Percentiles rank a stretch among this genome's conserved stretches.
Conservation (phyloP, 768 basidiomycete genomes). For the Erythrobasidium yunnanense region DNA sequence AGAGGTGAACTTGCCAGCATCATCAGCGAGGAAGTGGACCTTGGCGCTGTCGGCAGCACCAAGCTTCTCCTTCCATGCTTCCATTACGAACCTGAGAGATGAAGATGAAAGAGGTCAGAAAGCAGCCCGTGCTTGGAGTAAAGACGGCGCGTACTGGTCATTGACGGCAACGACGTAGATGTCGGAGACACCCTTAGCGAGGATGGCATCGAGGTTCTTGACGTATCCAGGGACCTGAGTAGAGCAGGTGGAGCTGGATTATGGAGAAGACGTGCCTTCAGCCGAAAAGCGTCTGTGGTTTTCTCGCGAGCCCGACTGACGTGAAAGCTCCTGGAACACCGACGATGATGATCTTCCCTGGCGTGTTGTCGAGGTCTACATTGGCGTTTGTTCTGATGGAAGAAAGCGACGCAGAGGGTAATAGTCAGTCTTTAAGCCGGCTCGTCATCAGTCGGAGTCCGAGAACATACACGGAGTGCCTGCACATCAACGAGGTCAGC, state of each 20-base stretch:
- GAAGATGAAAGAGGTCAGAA: neutral
- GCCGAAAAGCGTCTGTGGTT: neutral
- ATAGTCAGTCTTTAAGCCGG: neutral
- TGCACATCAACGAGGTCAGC: neutral
- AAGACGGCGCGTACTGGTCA: neutral
- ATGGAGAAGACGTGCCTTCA: neutral
- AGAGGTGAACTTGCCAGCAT: neutral
- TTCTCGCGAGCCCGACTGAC: neutral
- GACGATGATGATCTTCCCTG: slow-evolving; percentile 19
- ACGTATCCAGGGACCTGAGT: slow-evolving; percentile 22
- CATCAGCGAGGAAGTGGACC: slow-evolving; percentile 14
- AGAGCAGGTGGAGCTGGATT: slow-evolving; percentile 16
- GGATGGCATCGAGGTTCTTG: slow-evolving; percentile 7
- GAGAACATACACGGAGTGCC: neutral
- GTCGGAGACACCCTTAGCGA: slow-evolving; percentile 12
- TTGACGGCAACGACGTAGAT: slow-evolving; percentile 25
- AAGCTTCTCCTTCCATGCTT: slow-evolving; percentile 24
- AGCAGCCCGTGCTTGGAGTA: neutral
- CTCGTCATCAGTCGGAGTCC: no score
- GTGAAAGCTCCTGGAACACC: slow-evolving; percentile 24
- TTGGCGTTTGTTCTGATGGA: slow-evolving; percentile 11
- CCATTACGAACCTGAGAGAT: neutral
- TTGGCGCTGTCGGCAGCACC: neutral
- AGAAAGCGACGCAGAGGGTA: neutral
- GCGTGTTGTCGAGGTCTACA: slow-evolving; percentile 8